These are phyloP conservation scores for Colletotrichum plurivorum DNA, from an alignment of 2,329 filamentous ascomycete species.

Conservation along the genomic window DNA sequence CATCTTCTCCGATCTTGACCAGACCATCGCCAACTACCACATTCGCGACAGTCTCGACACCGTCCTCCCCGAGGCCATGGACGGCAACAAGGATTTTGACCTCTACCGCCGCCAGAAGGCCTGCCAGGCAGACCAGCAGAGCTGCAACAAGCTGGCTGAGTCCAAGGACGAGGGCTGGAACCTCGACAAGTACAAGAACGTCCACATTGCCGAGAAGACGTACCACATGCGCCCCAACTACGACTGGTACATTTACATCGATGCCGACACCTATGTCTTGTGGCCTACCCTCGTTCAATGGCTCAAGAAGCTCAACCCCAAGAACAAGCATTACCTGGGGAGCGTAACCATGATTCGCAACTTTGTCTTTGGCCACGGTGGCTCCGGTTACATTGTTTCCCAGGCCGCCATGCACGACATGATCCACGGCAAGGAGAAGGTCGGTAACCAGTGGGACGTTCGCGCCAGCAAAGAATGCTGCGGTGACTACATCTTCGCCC, in stretches of 20 bases:
- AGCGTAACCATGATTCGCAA: slow-evolving; percentile 59
- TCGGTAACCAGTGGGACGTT: slow-evolving; percentile 63
- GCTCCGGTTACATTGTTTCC: slow-evolving; percentile 68
- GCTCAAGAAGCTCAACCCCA: slow-evolving; percentile 60
- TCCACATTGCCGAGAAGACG: slow-evolving; percentile 70
- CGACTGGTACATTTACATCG: slow-evolving; percentile 73
- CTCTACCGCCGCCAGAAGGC: slow-evolving; percentile 61
- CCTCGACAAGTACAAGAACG: slow-evolving; percentile 74
- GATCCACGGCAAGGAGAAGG: slow-evolving; percentile 57
- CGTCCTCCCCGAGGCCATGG: slow-evolving; percentile 58
- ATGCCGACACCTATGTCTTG: slow-evolving; percentile 71
- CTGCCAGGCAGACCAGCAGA: slow-evolving; percentile 61
- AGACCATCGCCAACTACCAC: slow-evolving; percentile 59
- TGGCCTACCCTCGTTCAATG: slow-evolving; percentile 67
- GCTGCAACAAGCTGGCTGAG: slow-evolving; percentile 55
- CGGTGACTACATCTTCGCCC: slow-evolving; percentile 65
- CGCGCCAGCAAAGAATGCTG: slow-evolving; percentile 60
- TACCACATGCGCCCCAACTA: slow-evolving; percentile 64
- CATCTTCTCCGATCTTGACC: slow-evolving; percentile 71
- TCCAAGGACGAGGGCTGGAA: slow-evolving; percentile 61
- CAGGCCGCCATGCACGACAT: slow-evolving; percentile 63
- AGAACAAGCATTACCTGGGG: slow-evolving; percentile 63
- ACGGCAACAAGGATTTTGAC: slow-evolving; percentile 65
- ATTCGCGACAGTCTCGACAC: slow-evolving; percentile 63
- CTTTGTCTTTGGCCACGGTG: slow-evolving; percentile 68